phyloP scores from a whole-genome alignment of 345 rosid genomes.

The Eucalyptus marginata region DNA sequence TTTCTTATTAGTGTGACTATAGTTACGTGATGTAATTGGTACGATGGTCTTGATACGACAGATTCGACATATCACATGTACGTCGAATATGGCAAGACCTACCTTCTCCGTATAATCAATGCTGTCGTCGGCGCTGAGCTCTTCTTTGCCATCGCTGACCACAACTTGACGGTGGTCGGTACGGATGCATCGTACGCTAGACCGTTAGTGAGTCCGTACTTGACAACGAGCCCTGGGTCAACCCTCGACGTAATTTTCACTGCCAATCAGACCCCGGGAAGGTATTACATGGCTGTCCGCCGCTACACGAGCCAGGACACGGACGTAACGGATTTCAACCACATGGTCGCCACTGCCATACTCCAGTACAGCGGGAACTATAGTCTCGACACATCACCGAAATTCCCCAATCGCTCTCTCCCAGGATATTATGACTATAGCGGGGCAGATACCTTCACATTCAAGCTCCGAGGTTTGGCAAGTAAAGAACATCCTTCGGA shows the following conservation, averaged over 20 bases:
- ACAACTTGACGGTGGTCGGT: conserved; percentile 15
- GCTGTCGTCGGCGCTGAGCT: conserved; percentile 10
- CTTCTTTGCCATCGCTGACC: conserved; percentile 13
- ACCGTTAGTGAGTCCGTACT: neutral
- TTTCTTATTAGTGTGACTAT: neutral
- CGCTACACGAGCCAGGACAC: neutral
- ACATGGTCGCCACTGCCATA: conserved; percentile 25
- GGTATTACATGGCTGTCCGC: conserved; percentile 16
- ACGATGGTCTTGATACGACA: neutral
- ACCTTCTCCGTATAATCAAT: conserved; percentile 12
- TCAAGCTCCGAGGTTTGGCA: conserved; percentile 1
- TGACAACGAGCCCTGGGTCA: conserved; percentile 13
- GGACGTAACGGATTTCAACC: neutral
- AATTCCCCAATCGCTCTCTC: neutral
- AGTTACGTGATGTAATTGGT: neutral
- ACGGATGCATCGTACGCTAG: conserved; percentile 9
- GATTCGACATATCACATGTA: neutral
- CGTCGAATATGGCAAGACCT: conserved; percentile 10
- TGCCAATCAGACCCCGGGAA: conserved; percentile 2
- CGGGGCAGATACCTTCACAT: neutral
- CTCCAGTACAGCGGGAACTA: conserved; percentile 9
- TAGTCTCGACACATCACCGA: neutral
- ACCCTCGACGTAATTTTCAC: conserved; percentile 16
- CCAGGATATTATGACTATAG: neutral
- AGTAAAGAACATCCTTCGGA: neutral